Percentiles rank a stretch among this genome's conserved stretches.
Conservation (phyloP, 257 asterid genomes). For the Penstemon davidsonii region DNA sequence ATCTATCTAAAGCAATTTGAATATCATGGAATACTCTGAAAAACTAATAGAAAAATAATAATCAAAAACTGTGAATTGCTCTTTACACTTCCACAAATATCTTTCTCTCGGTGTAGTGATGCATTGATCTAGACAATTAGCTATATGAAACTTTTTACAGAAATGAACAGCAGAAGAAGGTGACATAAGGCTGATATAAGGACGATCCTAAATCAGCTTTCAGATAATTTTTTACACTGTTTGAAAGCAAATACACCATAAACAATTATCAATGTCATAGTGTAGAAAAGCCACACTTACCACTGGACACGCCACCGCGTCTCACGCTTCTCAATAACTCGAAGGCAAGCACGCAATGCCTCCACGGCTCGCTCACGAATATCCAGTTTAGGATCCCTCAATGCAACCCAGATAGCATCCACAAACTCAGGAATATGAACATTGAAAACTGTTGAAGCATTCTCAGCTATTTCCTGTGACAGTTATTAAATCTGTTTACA, state of each 20-base stretch:
- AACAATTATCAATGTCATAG: slow-evolving; percentile 1
- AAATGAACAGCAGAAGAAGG: too few species aligned
- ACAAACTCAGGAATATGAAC: slow-evolving; percentile 97
- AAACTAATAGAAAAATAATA: too few species aligned
- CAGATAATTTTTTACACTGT: too few species aligned
- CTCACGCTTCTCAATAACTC: slow-evolving; percentile 97
- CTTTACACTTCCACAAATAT: too few species aligned
- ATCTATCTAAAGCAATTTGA: too few species aligned
- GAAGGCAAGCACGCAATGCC: slow-evolving; percentile 97
- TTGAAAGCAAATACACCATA: slow-evolving; percentile 6
- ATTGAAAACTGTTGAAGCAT: slow-evolving; percentile 97
- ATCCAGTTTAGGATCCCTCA: slow-evolving; percentile 86
- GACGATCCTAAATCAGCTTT: too few species aligned
- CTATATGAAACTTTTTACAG: too few species aligned
- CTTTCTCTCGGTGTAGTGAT: too few species aligned
- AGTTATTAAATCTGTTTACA: slow-evolving; percentile 9
- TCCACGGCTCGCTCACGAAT: slow-evolving; percentile 94
- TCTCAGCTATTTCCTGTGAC: slow-evolving; percentile 97
- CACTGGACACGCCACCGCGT: slow-evolving; percentile 99
- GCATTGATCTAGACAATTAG: too few species aligned
- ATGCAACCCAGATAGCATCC: slow-evolving; percentile 98
- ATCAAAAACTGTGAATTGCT: too few species aligned
- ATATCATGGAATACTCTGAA: too few species aligned
- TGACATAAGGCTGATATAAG: too few species aligned
- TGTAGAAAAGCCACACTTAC: slow-evolving; percentile 45